Base-by-base conservation (phyloP, 352 stramenopile species). In the Elongisporangium anandrum region DNA sequence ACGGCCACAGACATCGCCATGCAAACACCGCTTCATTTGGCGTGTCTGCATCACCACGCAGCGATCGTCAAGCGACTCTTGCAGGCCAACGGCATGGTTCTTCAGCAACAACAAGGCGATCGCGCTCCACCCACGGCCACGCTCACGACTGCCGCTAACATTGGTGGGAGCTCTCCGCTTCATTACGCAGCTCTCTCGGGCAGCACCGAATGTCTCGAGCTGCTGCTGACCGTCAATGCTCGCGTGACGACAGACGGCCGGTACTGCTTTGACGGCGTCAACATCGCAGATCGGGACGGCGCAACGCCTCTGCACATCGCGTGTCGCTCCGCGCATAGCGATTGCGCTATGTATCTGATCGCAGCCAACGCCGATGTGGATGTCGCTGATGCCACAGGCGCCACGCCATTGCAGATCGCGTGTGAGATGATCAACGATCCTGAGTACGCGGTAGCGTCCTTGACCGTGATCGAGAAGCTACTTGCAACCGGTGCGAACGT, bases 281-380 rank as follows among this genome's bases (percentile, higher is more conserved):
- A 72, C n/a, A 54, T 66, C 0, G 52, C 47, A 17, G 69, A 92
- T 51, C 58, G 72, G 23, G 79, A 87, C 19, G 76, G 73, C 17
- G 64, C 59, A 0, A 89, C 79, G n/a, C 79, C 82, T 13, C 62
- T 92, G 5, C 82, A 92, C 53, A 23, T 87, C 0, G 77, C 82
- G 0, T 88, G 78, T 54, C 49, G 49, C 22, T 47, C 63, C 6
- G 63, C 60, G 0, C 60, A 82, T 23, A 56, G 68, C 9, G 75
- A 85, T 54, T 88, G 75, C 24, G 73, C 76, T 16, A 51, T 85
- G 53, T 90, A 88, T 55, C 62, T 92, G 22, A 64, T 92, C 22
- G 80, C 79, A 15, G 81, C 79, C 0, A 84, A 75, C 52, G 80
- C 81, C 5, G 56, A 84, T 15, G 49, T 85, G 15, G 60, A 83